These are phyloP conservation scores for Gryganskiella cystojenkinii DNA, from an alignment of 192 early-diverging fungal genomes.

Conservation along the genomic window DNA sequence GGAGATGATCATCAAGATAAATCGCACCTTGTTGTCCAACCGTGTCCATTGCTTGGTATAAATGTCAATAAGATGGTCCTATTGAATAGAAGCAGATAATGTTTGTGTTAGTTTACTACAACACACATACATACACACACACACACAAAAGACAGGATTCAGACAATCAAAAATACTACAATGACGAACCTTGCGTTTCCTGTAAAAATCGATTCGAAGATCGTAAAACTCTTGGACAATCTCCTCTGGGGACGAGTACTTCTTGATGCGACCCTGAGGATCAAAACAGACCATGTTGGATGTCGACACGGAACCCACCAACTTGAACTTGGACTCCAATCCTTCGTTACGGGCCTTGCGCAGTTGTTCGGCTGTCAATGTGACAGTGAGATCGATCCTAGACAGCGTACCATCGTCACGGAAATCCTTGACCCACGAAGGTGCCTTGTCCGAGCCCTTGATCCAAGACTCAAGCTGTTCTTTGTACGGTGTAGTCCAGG, in stretches of 20 bases:
- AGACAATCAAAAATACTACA: too few relatives aligned
- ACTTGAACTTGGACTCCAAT: constrained; percentile 85
- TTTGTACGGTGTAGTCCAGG: constrained; percentile 93
- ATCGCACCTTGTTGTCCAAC: constrained; percentile 87
- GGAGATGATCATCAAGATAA: constrained; percentile 91
- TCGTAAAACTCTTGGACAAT: constrained; percentile 92
- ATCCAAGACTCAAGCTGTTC: constrained; percentile 84
- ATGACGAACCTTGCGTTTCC: constrained; percentile 87
- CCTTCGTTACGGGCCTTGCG: constrained; percentile 79
- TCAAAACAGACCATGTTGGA: constrained; percentile 97
- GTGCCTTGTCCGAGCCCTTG: constrained; percentile 74
- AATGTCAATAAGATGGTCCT: constrained; percentile 69
- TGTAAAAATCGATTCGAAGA: constrained; percentile 85
- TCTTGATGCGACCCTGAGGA: constrained; percentile 82
- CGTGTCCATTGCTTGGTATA: constrained; percentile 73
- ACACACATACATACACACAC: neutral
- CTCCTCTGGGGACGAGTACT: constrained; percentile 79
- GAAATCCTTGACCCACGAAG: constrained; percentile 74
- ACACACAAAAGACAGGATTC: constrained; percentile 1
- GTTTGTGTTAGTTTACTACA: too few relatives aligned
- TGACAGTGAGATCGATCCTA: constrained; percentile 73
- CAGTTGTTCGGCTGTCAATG: constrained; percentile 75
- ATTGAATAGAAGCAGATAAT: constrained; percentile 1
- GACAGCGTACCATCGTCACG: constrained; percentile 78
- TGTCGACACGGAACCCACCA: constrained; percentile 75